A percentile compares a stretch with the other conserved stretches of the same genome.
These are phyloP conservation scores for Echria macrotheca DNA, from an alignment of 495 filamentous ascomycete species.

Conservation along the genomic window DNA sequence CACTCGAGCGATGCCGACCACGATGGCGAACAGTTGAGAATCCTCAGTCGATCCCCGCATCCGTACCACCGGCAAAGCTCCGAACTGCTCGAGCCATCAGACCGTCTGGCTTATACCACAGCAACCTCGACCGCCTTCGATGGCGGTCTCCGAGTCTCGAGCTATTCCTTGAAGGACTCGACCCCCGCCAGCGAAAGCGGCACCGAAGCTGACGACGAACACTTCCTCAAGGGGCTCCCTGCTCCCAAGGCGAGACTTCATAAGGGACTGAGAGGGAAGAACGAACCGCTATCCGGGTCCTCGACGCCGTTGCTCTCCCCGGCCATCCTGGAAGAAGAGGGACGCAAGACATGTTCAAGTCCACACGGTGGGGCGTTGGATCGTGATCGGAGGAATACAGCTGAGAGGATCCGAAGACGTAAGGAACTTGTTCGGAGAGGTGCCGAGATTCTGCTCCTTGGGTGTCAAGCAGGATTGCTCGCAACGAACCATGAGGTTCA, in stretches of 20 bases:
- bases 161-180: conserved; percentile 35
- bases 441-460: conserved; percentile 40
- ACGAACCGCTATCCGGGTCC: conserved; percentile 41
- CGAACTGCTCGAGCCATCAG: conserved; percentile 44
- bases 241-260: conserved; percentile 63
- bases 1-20: conserved; percentile 9
- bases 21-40: conserved; percentile 35
- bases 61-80: conserved; percentile 59
- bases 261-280: conserved; percentile 63
- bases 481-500: conserved; percentile 27
- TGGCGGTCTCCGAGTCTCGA: neutral
- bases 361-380: conserved; percentile 19
- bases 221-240: conserved; percentile 73
- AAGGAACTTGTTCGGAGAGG: conserved; percentile 42
- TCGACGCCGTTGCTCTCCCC: conserved; percentile 58
- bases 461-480: conserved; percentile 35
- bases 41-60: conserved; percentile 68
- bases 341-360: conserved; percentile 17
- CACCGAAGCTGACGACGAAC: conserved; percentile 87
- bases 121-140: conserved; percentile 13
- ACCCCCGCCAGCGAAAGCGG: conserved; percentile 75
- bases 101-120: conserved; percentile 19
- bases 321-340: conserved; percentile 52
- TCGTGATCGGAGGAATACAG: conserved; percentile 22
- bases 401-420: conserved; percentile 35